phyloP scores from a whole-genome alignment of 2,329 filamentous ascomycete species.

The Aspergillus calidoustus region DNA sequence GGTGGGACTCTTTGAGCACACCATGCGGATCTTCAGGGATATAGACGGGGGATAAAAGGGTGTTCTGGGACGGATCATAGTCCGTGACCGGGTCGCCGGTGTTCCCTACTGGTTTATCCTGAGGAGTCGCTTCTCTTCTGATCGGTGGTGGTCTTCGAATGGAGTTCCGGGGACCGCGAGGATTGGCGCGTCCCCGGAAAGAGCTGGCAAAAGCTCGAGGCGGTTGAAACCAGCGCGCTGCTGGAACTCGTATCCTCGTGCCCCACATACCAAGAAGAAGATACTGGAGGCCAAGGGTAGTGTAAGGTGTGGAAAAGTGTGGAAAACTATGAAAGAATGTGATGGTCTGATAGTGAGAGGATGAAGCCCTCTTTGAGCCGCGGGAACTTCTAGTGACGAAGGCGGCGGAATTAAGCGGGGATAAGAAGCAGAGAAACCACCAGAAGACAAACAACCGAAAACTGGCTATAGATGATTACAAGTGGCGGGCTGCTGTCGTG shows the following conservation, averaged over 20 bases:
- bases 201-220: slow-evolving; percentile 34
- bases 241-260: slow-evolving; percentile 28
- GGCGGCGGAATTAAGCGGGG: slow-evolving; percentile 39
- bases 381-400: slow-evolving; percentile 22
- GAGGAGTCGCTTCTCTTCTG: slow-evolving; percentile 10
- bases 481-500: background rate
- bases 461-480: background rate
- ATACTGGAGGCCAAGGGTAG: background rate
- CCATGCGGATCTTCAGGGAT: slow-evolving; percentile 65
- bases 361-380: slow-evolving; percentile 1
- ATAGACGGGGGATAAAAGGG: slow-evolving; percentile 63
- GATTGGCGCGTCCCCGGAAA: slow-evolving; percentile 30
- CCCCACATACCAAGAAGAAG: slow-evolving; percentile 35
- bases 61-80: slow-evolving; percentile 47
- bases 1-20: slow-evolving; percentile 62
- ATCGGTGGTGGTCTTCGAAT: slow-evolving; percentile 32
- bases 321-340: background rate
- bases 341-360: background rate
- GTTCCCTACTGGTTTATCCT: slow-evolving; percentile 20
- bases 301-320: no score
- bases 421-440: slow-evolving; percentile 25
- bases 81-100: slow-evolving; percentile 48
- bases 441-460: background rate
- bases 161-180: slow-evolving; percentile 38
- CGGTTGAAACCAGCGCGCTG: slow-evolving; percentile 25